Conservation (phyloP, 192 early-diverging fungal species). For the Spizellomyces punctatus region DNA sequence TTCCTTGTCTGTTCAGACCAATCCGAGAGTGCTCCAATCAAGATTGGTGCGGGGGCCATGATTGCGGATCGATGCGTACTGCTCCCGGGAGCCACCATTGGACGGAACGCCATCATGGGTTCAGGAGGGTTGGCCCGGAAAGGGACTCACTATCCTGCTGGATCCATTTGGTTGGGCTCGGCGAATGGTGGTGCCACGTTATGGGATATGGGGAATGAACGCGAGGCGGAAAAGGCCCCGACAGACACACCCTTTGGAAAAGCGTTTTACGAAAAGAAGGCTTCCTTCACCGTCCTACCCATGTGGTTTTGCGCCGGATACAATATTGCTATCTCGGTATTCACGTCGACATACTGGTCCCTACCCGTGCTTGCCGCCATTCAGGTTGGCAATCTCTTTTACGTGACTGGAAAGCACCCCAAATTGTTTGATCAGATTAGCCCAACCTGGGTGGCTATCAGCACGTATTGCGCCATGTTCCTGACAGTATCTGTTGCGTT, state of each 20-base stretch:
- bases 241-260: slow-evolving; percentile 47
- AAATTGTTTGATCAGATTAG: too few relatives aligned
- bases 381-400: neutral
- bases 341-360: too few relatives aligned
- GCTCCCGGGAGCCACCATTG: slow-evolving; percentile 42
- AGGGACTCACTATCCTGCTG: slow-evolving; percentile 29
- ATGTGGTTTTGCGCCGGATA: neutral
- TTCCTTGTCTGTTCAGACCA: too few relatives aligned
- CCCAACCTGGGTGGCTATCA: too few relatives aligned
- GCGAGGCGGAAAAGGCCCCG: neutral
- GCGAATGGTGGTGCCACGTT: slow-evolving; percentile 34
- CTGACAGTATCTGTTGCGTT: too few relatives aligned
- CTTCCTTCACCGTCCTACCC: slow-evolving; percentile 31
- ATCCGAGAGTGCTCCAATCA: too few relatives aligned
- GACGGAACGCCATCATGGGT: slow-evolving; percentile 44
- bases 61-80: slow-evolving; percentile 1
- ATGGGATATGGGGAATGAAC: too few relatives aligned
- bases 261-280: slow-evolving; percentile 47
- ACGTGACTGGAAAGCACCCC: too few relatives aligned
- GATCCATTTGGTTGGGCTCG: slow-evolving; percentile 44
- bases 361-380: too few relatives aligned
- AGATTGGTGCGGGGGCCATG: too few relatives aligned
- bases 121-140: slow-evolving; percentile 41
- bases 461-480: too few relatives aligned
- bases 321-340: neutral